Evolutionary conservation across 139 green algal genomes (phyloP).

Genomic region (Coelastrella sp.): DNA sequence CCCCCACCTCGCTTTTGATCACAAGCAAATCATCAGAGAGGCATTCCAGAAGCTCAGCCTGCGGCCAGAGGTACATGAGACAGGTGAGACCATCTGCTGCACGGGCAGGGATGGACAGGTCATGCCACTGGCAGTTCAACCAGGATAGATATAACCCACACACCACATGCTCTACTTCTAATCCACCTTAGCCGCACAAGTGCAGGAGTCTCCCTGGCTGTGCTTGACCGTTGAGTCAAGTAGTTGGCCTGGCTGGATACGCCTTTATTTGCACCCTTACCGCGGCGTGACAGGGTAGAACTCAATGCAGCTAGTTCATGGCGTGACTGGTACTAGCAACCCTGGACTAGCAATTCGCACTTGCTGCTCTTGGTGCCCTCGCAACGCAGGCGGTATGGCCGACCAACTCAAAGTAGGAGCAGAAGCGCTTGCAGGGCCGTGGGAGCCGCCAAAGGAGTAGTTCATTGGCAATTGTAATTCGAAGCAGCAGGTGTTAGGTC

Average conservation of each 20-base stretch:
- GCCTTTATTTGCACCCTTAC: too few species aligned
- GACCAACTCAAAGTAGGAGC: conserved; percentile 38
- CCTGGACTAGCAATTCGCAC: too few species aligned
- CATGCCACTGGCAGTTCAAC: neutral
- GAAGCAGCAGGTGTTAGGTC: neutral
- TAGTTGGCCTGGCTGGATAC: too few species aligned
- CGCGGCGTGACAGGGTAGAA: too few species aligned
- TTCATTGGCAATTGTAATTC: neutral
- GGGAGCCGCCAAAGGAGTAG: conserved; percentile 55
- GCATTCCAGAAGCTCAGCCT: conserved; percentile 47
- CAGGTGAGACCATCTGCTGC: neutral
- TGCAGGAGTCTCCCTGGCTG: too few species aligned
- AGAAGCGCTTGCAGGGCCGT: conserved; percentile 51
- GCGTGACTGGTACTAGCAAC: too few species aligned
- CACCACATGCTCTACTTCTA: too few species aligned
- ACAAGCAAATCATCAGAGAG: conserved; percentile 71
- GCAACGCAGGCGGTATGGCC: conserved; percentile 43
- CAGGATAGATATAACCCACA: too few species aligned
- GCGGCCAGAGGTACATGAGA: neutral
- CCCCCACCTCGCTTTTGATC: conserved; percentile 76
- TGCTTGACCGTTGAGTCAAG: too few species aligned
- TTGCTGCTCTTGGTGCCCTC: neutral
- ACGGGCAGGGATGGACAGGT: neutral
- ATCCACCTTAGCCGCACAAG: too few species aligned
- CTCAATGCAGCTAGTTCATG: too few species aligned